Evolutionary conservation across 768 basidiomycete genomes (phyloP).

Genomic region (Filobasidium wieringae): DNA sequence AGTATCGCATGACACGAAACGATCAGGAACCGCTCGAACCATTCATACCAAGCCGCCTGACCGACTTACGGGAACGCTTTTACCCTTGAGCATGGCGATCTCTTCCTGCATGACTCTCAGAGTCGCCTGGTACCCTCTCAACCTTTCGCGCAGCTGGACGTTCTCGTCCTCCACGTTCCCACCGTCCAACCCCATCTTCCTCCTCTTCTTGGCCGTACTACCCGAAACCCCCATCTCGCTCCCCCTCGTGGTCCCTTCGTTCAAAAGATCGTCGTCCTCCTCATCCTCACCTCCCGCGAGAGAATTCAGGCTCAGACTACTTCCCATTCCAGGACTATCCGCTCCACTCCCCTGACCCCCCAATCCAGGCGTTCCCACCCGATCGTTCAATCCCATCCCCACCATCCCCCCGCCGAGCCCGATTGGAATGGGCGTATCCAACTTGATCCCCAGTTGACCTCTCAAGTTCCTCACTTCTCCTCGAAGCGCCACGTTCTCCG

Average conservation of each 20-base stretch:
- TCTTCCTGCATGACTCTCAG: conserved; percentile 13
- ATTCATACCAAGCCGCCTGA: too few relatives aligned
- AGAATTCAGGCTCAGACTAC: background rate
- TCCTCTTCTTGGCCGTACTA: background rate
- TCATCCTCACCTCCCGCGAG: background rate
- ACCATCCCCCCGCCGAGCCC: background rate
- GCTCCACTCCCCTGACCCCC: background rate
- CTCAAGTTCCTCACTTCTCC: conserved; percentile 1
- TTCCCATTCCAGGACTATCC: background rate
- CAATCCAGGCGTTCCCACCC: background rate
- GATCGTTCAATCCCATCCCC: background rate
- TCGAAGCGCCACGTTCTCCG: conserved; percentile 17
- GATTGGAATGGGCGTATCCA: background rate
- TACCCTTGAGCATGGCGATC: conserved; percentile 2
- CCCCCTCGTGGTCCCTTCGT: too few relatives aligned
- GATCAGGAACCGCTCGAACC: too few relatives aligned
- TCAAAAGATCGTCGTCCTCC: too few relatives aligned
- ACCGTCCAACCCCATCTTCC: background rate
- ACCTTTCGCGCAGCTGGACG: conserved; percentile 1
- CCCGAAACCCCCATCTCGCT: background rate
- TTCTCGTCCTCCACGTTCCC: conserved; percentile 7
- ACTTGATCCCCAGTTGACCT: background rate
- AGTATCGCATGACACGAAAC: too few relatives aligned
- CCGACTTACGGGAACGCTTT: background rate
- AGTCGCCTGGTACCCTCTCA: conserved; percentile 8